Evolutionary conservation across 768 basidiomycete genomes (phyloP), one percentile per base, ranked within the genome.

Genomic region (Dentipellis sp.): DNA sequence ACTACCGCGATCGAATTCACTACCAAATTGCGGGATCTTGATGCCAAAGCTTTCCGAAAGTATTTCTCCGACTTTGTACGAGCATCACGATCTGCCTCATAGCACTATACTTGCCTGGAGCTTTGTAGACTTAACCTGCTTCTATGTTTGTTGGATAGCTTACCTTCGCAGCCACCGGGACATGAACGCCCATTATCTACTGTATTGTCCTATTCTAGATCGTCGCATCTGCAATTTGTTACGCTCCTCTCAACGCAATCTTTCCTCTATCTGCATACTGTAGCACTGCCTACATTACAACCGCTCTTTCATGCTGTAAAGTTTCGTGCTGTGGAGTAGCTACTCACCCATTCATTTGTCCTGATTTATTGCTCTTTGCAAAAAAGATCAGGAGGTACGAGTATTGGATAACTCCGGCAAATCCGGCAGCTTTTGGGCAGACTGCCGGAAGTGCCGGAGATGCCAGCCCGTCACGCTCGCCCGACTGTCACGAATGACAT

Each of bases 51-150:
- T 37, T 93, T 93, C 73, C 78, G 87, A 64, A 92, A 89, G 75
- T 93, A 90, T 71, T 92, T 91, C 69, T 79, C 86, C 22, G 91
- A 92, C 64, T 82, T 92, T 63, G 84, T 93, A 49, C 81, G 83
- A 55, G 79, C 84, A 51, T 87, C 85, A 50, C 82, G 86, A 58
- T 70, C 65, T 66, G 56, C 36, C 12, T 58, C 60, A 57, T 61
- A 61, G 55, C 56, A 35, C 16, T 50, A 6, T 16, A 7, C 19
- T 45, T 19, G 7, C n/a, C 16, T 19, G 17, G 19, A n/a, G 7
- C n/a, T 45, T 45, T 45, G 42, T 45, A 45, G 42, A 45, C 29
- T 45, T 45, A 19, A 45, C 7, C 42, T 17, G 4, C 7, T 45
- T 45, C 7, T n/a, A 17, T 45, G 42, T 45, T 9, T 45, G n/a